phyloP scores from a whole-genome alignment of 768 basidiomycete genomes.

The Macrolepiota albuminosa region DNA sequence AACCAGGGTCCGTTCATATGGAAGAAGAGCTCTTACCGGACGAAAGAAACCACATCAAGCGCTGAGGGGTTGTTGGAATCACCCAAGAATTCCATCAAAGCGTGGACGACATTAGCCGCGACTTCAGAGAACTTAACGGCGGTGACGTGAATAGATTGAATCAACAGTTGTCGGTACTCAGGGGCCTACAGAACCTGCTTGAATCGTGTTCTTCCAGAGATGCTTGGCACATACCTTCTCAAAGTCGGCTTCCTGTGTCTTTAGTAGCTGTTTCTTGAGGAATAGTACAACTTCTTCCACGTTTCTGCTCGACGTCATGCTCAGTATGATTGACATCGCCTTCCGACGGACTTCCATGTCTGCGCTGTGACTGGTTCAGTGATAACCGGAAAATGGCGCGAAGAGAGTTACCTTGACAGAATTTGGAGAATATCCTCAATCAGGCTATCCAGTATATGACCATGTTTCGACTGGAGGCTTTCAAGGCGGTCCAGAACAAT shows the following conservation, averaged over 20 bases:
- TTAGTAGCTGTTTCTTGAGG: slow-evolving; percentile 96
- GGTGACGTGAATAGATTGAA: slow-evolving; percentile 95
- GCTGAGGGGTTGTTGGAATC: slow-evolving; percentile 95
- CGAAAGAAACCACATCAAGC: slow-evolving; percentile 83
- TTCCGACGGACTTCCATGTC: slow-evolving; percentile 97
- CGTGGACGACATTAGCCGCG: slow-evolving; percentile 91
- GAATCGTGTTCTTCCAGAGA: neutral
- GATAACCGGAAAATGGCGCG: neutral
- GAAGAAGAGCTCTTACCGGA: slow-evolving; percentile 28
- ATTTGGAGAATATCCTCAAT: slow-evolving; percentile 97
- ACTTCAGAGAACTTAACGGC: slow-evolving; percentile 97
- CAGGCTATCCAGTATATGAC: slow-evolving; percentile 81
- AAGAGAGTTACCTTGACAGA: slow-evolving; percentile 56
- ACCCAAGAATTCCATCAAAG: slow-evolving; percentile 89
- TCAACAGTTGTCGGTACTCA: slow-evolving; percentile 93
- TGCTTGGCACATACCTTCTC: slow-evolving; percentile 63
- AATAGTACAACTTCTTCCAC: slow-evolving; percentile 95
- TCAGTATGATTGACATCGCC: slow-evolving; percentile 83
- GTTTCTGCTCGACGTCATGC: slow-evolving; percentile 90
- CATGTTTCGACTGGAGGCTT: slow-evolving; percentile 75
- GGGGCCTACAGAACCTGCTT: slow-evolving; percentile 52
- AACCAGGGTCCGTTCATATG: neutral
- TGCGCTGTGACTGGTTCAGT: slow-evolving; percentile 42
- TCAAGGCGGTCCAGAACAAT: slow-evolving; percentile 95
- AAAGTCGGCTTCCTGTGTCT: slow-evolving; percentile 86